Evolutionary conservation across 1,284 basidiomycete species (phyloP).

Genomic region (Puccinia hordei): DNA sequence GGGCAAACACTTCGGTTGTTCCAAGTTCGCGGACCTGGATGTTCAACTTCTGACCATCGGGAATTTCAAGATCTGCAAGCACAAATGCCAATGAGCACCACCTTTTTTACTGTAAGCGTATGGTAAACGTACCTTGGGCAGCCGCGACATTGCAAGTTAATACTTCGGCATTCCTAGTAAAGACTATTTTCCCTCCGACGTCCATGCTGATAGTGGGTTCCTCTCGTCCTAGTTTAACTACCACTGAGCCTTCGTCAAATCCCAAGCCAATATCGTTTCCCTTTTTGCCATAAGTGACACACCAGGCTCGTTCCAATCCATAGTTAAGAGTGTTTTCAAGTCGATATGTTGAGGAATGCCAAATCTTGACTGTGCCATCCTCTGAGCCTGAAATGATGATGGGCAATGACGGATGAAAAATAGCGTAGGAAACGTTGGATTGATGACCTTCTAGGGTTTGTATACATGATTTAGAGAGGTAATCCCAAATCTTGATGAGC

Average conservation of each 20-base stretch:
- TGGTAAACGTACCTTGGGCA: constrained; percentile 53
- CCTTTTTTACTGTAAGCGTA: constrained; percentile 58
- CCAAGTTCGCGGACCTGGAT: constrained; percentile 87
- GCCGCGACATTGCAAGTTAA: constrained; percentile 81
- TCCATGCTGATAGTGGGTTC: constrained; percentile 98
- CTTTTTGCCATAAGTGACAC: constrained; percentile 76
- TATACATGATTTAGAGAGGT: constrained; percentile 95
- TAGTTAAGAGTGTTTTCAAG: constrained; percentile 97
- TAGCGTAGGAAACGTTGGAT: constrained; percentile 95
- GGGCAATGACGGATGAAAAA: constrained; percentile 94
- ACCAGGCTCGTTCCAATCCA: constrained; percentile 94
- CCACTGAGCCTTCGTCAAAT: constrained; percentile 94
- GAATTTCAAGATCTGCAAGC: constrained; percentile 65
- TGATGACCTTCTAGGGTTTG: constrained; percentile 98
- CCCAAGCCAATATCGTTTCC: constrained; percentile 95
- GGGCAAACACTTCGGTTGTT: constrained; percentile 89
- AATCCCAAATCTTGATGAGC: constrained; percentile 96
- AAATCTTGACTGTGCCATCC: constrained; percentile 96
- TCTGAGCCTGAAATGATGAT: constrained; percentile 95
- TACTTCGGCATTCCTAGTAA: constrained; percentile 88
- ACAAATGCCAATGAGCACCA: constrained; percentile 18
- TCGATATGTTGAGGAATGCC: constrained; percentile 95
- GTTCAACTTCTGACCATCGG: constrained; percentile 79
- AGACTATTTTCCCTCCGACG: constrained; percentile 88
- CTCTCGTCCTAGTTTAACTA: constrained; percentile 91